Percentiles rank a stretch among this genome's conserved stretches.
Evolutionary conservation across 169 alveolate genomes (phyloP).

Genomic region (Condylostoma magnum): DNA sequence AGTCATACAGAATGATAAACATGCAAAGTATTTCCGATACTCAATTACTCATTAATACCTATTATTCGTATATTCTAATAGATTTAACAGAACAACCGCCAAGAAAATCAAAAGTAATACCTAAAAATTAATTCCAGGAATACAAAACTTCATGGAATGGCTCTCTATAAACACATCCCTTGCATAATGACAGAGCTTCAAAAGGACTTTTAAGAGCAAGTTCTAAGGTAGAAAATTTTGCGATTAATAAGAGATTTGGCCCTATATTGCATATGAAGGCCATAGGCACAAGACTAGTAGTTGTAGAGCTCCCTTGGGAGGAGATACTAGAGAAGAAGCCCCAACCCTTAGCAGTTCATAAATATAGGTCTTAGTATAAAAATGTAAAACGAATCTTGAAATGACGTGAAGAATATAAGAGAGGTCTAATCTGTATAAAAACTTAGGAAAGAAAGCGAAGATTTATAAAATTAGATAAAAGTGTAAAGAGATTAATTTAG

Average conservation of each 20-base stretch:
- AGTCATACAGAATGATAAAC: constrained; percentile 6
- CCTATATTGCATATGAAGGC: neutral
- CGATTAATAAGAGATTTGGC: constrained; percentile 24
- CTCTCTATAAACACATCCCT: neutral
- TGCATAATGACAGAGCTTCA: neutral
- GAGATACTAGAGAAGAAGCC: neutral
- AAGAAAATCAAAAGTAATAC: neutral
- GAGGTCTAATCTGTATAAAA: no score
- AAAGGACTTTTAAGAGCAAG: neutral
- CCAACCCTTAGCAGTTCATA: constrained; percentile 2
- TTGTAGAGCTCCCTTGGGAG: constrained; percentile 17
- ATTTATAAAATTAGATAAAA: neutral
- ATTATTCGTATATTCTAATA: constrained; percentile 20
- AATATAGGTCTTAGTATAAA: constrained; percentile 1
- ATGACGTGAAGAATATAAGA: neutral
- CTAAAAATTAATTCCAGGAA: constrained; percentile 7
- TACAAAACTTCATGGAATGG: constrained; percentile 23
- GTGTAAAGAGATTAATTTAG: neutral
- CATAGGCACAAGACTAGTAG: neutral
- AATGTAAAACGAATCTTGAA: neutral
- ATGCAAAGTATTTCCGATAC: neutral
- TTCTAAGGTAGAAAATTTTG: neutral
- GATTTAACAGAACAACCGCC: constrained; percentile 22
- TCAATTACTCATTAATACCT: neutral
- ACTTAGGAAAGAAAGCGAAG: neutral